Evolutionary conservation across 1,284 basidiomycete species (phyloP).

Genomic region (Rhodotorula sp.): DNA sequence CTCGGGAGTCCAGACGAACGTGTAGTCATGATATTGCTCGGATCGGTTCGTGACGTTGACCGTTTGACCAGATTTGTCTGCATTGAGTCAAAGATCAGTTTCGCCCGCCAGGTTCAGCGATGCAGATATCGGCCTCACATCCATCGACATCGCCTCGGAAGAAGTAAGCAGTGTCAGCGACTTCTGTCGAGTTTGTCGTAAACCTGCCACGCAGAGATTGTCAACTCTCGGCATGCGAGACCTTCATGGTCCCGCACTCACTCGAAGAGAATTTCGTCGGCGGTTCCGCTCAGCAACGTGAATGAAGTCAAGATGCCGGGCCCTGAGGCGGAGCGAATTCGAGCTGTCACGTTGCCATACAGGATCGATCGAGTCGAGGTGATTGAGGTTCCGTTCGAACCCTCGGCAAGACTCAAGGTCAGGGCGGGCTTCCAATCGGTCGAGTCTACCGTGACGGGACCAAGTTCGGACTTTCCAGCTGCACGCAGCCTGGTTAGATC

Average conservation of each 20-base stretch:
- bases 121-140: background rate
- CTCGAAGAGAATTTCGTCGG: slow-evolving; percentile 80
- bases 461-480: slow-evolving; percentile 11
- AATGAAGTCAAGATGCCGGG: slow-evolving; percentile 74
- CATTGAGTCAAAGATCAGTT: background rate
- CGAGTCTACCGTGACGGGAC: background rate
- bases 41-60: background rate
- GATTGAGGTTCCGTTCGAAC: slow-evolving; percentile 62
- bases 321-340: slow-evolving; percentile 59
- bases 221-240: background rate
- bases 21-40: slow-evolving; percentile 25
- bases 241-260: slow-evolving; percentile 53
- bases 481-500: background rate
- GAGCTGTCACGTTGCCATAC: slow-evolving; percentile 72
- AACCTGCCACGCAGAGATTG: background rate
- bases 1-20: slow-evolving; percentile 27
- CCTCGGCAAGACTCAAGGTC: slow-evolving; percentile 10
- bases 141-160: background rate
- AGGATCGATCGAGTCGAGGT: slow-evolving; percentile 76
- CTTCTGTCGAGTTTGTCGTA: slow-evolving; percentile 4
- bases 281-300: slow-evolving; percentile 4
- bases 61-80: background rate
- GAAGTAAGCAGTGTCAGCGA: slow-evolving; percentile 9
- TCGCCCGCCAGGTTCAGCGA: no score
- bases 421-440: background rate